Evolutionary conservation across 2,329 filamentous ascomycete species (phyloP), one percentile per base, ranked within the genome.

Genomic region (Tolypocladium ovalisporum): DNA sequence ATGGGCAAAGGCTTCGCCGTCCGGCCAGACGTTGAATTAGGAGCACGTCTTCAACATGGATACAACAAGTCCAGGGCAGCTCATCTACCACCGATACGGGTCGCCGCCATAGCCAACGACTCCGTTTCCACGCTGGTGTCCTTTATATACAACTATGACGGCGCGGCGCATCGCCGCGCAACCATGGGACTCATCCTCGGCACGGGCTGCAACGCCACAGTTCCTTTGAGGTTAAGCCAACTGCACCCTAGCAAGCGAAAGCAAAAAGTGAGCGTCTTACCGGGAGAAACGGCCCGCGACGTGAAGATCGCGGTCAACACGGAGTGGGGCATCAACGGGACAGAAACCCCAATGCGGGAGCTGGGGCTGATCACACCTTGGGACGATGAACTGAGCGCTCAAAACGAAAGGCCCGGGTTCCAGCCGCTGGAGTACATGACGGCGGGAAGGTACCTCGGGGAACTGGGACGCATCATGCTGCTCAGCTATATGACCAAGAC

Each of bases 371-470:
- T 89, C 55, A 91, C 82, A 12, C 73, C 73, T 39, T 93, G 89
- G 89, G 89, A 94, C 65, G 71, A 76, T 12, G 73, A 79, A 58
- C 77, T 94, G 7, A 88, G 91, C 63, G 71, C 71, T 5, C 80
- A 84, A 52, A 86, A 85, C 63, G 85, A 89, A 63, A 76, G 76
- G 8, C 87, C 89, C 0, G 88, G 89, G 0, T 91, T 93, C 64
- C 89, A 93, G 62, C 88, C 89, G 0, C 81, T 93, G 24, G 89
- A 94, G 67, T 93, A 92, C 71, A 90, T 93, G 86, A 91, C 88
- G 0, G 83, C 88, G 3, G 88, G 88, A 2, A 79, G 88, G 44
- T 92, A 92, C 67, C 78, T 92, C 4, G 88, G 88, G 54, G 88
- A 92, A 70, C 80, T 92, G 13, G 85, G 87, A 29, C 83, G 88